Conservation (phyloP, 2,329 filamentous ascomycete species). For the Sordariomycetes sp. region DNA sequence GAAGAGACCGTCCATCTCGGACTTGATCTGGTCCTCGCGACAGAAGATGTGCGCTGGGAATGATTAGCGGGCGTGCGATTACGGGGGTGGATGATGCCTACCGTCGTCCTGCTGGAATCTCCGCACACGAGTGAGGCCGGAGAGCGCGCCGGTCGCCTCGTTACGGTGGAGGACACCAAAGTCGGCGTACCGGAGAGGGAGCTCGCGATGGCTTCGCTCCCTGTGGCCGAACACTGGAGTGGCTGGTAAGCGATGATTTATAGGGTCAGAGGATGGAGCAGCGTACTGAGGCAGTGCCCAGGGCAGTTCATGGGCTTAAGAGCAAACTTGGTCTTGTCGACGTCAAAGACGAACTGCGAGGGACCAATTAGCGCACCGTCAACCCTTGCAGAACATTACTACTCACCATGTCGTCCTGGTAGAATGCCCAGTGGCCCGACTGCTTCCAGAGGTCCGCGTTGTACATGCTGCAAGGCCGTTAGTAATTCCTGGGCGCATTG, state of each 20-base stretch:
- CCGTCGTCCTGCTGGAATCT: slow-evolving; percentile 92
- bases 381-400: background rate
- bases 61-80: background rate
- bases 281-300: slow-evolving; percentile 52
- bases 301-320: slow-evolving; percentile 99
- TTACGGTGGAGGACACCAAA: slow-evolving; percentile 94
- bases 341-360: slow-evolving; percentile 39
- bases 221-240: slow-evolving; percentile 9
- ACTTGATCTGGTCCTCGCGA: slow-evolving; percentile 58
- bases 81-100: background rate
- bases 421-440: slow-evolving; percentile 76
- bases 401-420: slow-evolving; percentile 78
- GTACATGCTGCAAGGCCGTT: slow-evolving; percentile 54
- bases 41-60: slow-evolving; percentile 77
- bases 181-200: slow-evolving; percentile 87
- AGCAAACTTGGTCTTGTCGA: slow-evolving; percentile 61
- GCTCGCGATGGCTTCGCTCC: slow-evolving; percentile 39
- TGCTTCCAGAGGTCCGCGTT: slow-evolving; percentile 88
- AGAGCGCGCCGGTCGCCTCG: slow-evolving; percentile 83
- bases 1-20: slow-evolving; percentile 64
- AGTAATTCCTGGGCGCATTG: background rate
- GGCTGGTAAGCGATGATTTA: background rate
- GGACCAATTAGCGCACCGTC: background rate
- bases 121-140: slow-evolving; percentile 80
- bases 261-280: too few relatives aligned